A percentile compares a stretch with the other conserved stretches of the same genome.
Evolutionary conservation across 176 grass and related monocot species (phyloP).

Genomic region (Eleusine indica): DNA sequence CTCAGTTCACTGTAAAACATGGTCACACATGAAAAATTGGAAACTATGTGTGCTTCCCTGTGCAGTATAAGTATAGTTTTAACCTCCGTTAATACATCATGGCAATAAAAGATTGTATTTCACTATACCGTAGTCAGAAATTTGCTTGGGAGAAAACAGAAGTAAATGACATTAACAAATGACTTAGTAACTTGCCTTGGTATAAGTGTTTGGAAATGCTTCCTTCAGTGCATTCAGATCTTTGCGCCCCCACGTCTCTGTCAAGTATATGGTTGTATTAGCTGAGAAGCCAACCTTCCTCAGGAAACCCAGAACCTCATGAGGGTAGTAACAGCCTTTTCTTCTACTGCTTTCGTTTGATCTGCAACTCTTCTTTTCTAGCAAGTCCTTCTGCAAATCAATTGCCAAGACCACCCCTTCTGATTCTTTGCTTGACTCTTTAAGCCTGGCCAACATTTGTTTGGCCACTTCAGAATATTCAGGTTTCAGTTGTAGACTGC

Average conservation of each 20-base stretch:
- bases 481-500: conserved; percentile 63
- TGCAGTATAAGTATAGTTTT: not conserved
- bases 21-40: not conserved
- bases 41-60: not conserved
- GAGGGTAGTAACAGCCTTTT: conserved; percentile 74
- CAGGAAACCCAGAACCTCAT: conserved; percentile 70
- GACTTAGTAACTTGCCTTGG: conserved; percentile 57
- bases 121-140: not conserved
- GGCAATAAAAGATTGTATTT: not conserved
- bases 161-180: conserved; percentile 23
- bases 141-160: not conserved
- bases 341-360: conserved; percentile 45
- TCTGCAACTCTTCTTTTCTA: conserved; percentile 72
- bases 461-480: conserved; percentile 64
- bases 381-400: conserved; percentile 66
- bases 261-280: conserved; percentile 78
- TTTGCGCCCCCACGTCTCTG: conserved; percentile 78
- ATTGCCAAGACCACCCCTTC: conserved; percentile 62
- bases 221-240: conserved; percentile 64
- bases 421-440: conserved; percentile 62
- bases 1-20: not conserved
- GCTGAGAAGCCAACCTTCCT: conserved; percentile 64
- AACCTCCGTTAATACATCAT: conserved; percentile 14
- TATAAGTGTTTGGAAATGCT: conserved; percentile 78
- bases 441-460: conserved; percentile 68